A percentile compares a stretch with the other conserved stretches of the same genome.
Conservation (phyloP, 2,329 filamentous ascomycete species). For the Sclerotinia glacialis region DNA sequence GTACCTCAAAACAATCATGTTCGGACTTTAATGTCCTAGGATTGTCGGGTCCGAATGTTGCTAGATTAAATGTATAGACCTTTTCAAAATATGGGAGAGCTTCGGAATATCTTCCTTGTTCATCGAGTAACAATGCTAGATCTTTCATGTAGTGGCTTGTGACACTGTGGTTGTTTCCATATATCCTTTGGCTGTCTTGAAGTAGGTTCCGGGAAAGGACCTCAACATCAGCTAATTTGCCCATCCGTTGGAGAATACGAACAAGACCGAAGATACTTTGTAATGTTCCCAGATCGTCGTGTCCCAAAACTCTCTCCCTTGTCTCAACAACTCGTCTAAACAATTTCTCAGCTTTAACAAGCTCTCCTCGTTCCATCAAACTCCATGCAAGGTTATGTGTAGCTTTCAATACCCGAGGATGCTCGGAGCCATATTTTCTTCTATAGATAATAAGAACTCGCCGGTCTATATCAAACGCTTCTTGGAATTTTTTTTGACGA, state of each 20-base stretch:
- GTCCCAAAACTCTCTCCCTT: neutral
- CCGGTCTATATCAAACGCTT: neutral
- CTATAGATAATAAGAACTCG: neutral
- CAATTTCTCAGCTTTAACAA: conserved; percentile 18
- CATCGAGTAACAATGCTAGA: rapidly evolving
- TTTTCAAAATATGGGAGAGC: neutral
- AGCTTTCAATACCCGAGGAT: neutral
- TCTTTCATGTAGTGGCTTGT: rapidly evolving
- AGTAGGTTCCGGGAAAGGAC: neutral
- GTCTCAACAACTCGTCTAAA: conserved; percentile 3
- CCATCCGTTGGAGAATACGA: neutral
- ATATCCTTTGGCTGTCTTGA: neutral
- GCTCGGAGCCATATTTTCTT: neutral
- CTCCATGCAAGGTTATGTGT: conserved; percentile 7
- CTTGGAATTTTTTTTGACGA: rapidly evolving
- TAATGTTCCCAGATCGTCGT: rapidly evolving
- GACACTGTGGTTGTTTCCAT: rapidly evolving
- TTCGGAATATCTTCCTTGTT: neutral
- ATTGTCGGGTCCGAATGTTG: neutral
- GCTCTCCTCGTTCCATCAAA: conserved; percentile 5
- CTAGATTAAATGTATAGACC: rapidly evolving
- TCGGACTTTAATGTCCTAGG: rapidly evolving
- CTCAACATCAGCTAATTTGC: neutral
- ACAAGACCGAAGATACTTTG: rapidly evolving
- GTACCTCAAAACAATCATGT: rapidly evolving